These are phyloP conservation scores for Physcomitrellopsis africana DNA, from an alignment of 225 moss, liverwort and hornwort species.

Conservation along the genomic window DNA sequence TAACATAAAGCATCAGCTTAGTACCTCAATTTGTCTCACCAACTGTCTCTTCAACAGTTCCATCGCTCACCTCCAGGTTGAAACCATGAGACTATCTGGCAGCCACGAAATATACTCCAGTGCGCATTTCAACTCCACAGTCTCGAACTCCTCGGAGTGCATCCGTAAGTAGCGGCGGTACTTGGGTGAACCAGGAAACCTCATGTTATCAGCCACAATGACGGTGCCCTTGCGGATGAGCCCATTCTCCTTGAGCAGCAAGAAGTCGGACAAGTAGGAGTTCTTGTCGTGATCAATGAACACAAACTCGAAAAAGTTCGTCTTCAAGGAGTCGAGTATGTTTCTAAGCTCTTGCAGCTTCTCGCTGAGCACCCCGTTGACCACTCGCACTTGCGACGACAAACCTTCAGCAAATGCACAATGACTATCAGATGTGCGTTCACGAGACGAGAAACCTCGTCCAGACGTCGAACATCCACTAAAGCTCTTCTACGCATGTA, in stretches of 20 bases:
- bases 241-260: slow-evolving; percentile 52
- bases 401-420: slow-evolving; percentile 20
- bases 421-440: too few species aligned
- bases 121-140: slow-evolving; percentile 46
- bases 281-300: slow-evolving; percentile 64
- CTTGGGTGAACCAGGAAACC: slow-evolving; percentile 49
- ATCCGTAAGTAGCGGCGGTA: slow-evolving; percentile 48
- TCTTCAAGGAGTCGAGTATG: slow-evolving; percentile 25
- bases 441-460: too few species aligned
- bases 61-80: slow-evolving; percentile 23
- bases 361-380: slow-evolving; percentile 39
- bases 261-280: slow-evolving; percentile 47
- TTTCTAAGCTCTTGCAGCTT: slow-evolving; percentile 44
- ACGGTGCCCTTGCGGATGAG: slow-evolving; percentile 56
- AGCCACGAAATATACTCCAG: slow-evolving; percentile 51
- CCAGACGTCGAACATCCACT: too few species aligned
- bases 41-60: too few species aligned
- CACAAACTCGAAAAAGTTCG: slow-evolving; percentile 45
- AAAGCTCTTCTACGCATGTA: too few species aligned
- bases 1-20: too few species aligned
- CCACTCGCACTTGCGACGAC: slow-evolving; percentile 43
- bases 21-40: too few species aligned
- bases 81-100: slow-evolving; percentile 53
- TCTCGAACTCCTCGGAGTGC: slow-evolving; percentile 46
- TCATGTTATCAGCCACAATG: slow-evolving; percentile 64